Percentiles rank a stretch among this genome's conserved stretches.
These are phyloP conservation scores for Phytophthora lateralis DNA, from an alignment of 352 stramenopile genomes.

Conservation along the genomic window DNA sequence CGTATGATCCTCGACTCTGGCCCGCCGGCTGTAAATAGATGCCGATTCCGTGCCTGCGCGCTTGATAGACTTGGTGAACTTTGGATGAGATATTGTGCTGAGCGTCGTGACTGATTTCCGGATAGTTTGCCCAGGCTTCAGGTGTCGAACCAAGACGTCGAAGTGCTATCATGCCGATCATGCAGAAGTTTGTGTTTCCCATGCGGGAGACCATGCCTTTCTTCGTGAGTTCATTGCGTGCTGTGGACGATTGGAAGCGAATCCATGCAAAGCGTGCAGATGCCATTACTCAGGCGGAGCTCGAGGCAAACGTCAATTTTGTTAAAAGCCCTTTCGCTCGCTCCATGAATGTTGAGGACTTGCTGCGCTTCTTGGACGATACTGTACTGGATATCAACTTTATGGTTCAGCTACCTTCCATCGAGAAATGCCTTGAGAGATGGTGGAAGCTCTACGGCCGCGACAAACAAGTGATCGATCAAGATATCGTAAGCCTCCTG, in stretches of 20 bases:
- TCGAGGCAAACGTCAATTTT: constrained; percentile 74
- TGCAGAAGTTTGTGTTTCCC: constrained; percentile 62
- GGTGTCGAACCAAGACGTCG: not conserved
- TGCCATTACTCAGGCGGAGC: constrained; percentile 58
- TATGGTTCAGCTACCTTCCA: constrained; percentile 83
- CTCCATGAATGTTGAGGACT: constrained; percentile 65
- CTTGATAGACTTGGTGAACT: constrained; percentile 2
- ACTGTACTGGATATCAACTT: constrained; percentile 83
- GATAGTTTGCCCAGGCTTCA: constrained; percentile 1
- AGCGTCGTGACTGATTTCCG: constrained; percentile 1
- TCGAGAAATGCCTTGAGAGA: constrained; percentile 75
- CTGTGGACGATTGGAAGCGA: constrained; percentile 77
- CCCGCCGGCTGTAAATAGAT: constrained; percentile 35
- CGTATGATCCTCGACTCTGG: constrained; percentile 17
- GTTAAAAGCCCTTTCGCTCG: constrained; percentile 76
- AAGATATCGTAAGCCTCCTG: constrained; percentile 46
- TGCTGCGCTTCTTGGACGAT: constrained; percentile 75
- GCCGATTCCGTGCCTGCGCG: constrained; percentile 1
- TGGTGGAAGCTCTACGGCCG: constrained; percentile 66
- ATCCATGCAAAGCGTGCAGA: constrained; percentile 60
- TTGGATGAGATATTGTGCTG: constrained; percentile 3
- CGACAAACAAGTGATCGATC: constrained; percentile 45
- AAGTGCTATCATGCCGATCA: constrained; percentile 20
- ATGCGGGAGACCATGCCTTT: constrained; percentile 84
- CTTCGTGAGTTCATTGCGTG: constrained; percentile 72